These are phyloP conservation scores for Agaricus blazei DNA, from an alignment of 768 basidiomycete genomes.

Conservation along the genomic window DNA sequence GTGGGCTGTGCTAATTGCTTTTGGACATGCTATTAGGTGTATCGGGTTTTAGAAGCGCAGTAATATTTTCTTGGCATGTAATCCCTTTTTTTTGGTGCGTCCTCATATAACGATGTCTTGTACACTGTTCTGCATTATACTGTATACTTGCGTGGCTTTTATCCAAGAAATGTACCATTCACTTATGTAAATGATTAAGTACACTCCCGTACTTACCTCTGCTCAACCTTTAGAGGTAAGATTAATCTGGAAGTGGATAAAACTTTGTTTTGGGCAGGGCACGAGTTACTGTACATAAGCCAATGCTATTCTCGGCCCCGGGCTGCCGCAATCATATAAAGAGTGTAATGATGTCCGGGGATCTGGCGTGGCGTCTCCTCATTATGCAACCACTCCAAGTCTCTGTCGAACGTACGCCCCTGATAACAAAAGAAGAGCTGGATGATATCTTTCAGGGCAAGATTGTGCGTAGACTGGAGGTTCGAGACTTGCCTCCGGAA, in stretches of 20 bases:
- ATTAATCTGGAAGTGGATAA: no score
- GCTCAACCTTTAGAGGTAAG: no score
- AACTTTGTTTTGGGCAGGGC: no score
- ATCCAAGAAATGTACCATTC: no score
- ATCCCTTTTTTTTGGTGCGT: slow-evolving; percentile 16
- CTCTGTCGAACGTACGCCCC: neutral
- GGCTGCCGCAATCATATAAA: neutral
- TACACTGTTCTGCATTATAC: no score
- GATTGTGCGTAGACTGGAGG: slow-evolving; percentile 1
- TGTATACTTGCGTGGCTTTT: no score
- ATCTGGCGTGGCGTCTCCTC: neutral
- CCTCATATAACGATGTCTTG: neutral
- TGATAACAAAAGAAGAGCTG: slow-evolving; percentile 3
- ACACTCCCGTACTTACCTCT: no score
- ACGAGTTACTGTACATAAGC: no score
- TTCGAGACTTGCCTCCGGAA: slow-evolving; percentile 20
- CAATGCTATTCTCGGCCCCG: no score
- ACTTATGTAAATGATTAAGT: no score
- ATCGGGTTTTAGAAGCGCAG: slow-evolving; percentile 35
- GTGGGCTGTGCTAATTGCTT: neutral
- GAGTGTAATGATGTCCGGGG: neutral
- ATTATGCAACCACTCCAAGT: slow-evolving; percentile 2
- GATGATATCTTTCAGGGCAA: slow-evolving; percentile 4
- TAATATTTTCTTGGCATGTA: neutral
- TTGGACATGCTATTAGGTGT: slow-evolving; percentile 22